These are phyloP conservation scores for Perilla frutescens DNA, from an alignment of 257 asterid species.

Conservation along the genomic window DNA sequence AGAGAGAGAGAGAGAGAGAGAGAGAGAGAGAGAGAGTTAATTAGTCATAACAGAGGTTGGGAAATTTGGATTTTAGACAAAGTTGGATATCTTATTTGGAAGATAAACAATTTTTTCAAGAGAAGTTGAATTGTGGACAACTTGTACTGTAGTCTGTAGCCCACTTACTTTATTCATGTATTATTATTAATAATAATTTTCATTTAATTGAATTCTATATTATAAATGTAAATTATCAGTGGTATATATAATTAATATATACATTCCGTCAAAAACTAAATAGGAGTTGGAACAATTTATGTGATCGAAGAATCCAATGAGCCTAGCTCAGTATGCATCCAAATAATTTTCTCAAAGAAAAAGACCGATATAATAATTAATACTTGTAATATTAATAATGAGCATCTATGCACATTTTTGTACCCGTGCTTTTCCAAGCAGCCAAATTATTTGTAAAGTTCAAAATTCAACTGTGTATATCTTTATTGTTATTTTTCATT, in stretches of 20 bases:
- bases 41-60: slow-evolving; percentile 29
- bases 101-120: neutral
- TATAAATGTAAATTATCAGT: too few relatives aligned
- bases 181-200: too few relatives aligned
- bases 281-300: too few relatives aligned
- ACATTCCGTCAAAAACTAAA: too few relatives aligned
- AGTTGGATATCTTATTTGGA: slow-evolving; percentile 14
- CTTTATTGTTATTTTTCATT: neutral
- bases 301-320: too few relatives aligned
- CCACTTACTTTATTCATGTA: neutral
- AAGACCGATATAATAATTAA: too few relatives aligned
- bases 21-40: neutral
- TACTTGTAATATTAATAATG: too few relatives aligned
- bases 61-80: slow-evolving; percentile 32
- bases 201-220: too few relatives aligned
- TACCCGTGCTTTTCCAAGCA: slow-evolving; percentile 11
- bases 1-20: slow-evolving; percentile 33
- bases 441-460: neutral
- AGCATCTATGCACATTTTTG: neutral
- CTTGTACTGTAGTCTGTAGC: neutral
- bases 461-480: neutral
- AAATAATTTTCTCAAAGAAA: neutral
- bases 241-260: too few relatives aligned
- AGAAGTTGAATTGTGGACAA: neutral
- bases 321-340: neutral